A percentile compares a stretch with the other conserved stretches of the same genome.
These are phyloP conservation scores for Knoxdaviesia proteae DNA, from an alignment of 2,329 filamentous ascomycete species.

Conservation along the genomic window DNA sequence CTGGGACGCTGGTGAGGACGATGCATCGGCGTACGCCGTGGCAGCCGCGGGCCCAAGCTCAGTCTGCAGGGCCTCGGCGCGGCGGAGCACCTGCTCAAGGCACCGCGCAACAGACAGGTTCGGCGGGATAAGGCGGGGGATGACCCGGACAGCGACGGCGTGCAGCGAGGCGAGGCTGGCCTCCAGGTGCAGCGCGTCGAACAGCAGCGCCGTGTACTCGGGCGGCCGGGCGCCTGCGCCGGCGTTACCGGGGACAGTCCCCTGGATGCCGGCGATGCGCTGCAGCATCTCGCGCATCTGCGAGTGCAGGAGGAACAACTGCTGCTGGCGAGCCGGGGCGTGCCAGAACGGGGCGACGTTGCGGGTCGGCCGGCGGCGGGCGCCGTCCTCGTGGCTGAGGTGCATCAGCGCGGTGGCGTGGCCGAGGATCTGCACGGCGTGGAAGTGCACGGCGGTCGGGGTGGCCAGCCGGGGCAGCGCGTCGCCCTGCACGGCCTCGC, in stretches of 20 bases:
- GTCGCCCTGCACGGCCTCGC: not conserved
- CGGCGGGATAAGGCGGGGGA: too few species aligned
- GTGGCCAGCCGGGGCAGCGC: not conserved
- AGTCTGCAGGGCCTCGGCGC: too few species aligned
- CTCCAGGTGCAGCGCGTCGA: constrained; percentile 1
- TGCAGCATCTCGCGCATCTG: not conserved
- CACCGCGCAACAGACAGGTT: too few species aligned
- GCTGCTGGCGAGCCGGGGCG: too few species aligned
- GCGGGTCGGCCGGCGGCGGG: not conserved
- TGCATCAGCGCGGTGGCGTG: not conserved
- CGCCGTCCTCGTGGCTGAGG: not conserved
- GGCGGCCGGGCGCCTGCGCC: too few species aligned
- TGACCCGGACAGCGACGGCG: too few species aligned
- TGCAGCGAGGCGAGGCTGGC: too few species aligned
- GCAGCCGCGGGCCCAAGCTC: too few species aligned
- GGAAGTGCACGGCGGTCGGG: not conserved
- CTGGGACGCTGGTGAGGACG: not conserved
- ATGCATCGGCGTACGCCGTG: too few species aligned
- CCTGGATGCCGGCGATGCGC: not conserved
- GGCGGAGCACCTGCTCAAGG: too few species aligned
- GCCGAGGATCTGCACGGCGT: not conserved
- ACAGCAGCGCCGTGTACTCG: not conserved
- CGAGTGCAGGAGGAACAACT: not conserved
- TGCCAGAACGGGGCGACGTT: not conserved
- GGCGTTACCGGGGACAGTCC: too few species aligned